These are phyloP conservation scores for Nicotiana paniculata DNA, from an alignment of 257 asterid genomes.

Conservation along the genomic window DNA sequence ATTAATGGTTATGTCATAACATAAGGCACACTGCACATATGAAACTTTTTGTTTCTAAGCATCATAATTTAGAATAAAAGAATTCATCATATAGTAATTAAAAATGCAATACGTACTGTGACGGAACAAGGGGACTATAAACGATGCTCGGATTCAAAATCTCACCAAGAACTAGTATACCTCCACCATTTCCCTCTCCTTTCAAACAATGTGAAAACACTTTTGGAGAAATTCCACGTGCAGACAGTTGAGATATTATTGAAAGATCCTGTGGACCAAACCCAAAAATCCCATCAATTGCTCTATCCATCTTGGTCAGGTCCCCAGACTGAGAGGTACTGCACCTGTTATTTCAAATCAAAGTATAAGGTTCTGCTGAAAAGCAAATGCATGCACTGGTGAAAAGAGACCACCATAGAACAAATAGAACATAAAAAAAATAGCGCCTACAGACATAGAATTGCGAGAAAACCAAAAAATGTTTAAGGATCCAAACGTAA, in stretches of 20 bases:
- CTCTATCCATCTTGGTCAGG: conserved; percentile 65
- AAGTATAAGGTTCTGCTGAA: not conserved
- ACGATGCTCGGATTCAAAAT: conserved; percentile 70
- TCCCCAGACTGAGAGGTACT: conserved; percentile 67
- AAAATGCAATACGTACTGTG: conserved; percentile 57
- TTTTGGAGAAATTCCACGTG: conserved; percentile 56
- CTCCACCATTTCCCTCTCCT: conserved; percentile 86
- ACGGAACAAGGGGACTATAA: conserved; percentile 82
- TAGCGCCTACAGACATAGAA: not conserved
- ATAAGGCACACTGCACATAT: not conserved
- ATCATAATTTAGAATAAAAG: conserved; percentile 12
- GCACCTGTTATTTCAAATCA: conserved; percentile 47
- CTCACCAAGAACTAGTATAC: conserved; percentile 80
- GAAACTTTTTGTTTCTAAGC: not conserved
- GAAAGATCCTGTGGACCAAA: conserved; percentile 65
- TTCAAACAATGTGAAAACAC: conserved; percentile 80
- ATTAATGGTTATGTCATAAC: not conserved
- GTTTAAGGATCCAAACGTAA: not conserved
- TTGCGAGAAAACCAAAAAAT: not conserved
- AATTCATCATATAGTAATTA: conserved; percentile 10
- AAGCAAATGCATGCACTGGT: not conserved
- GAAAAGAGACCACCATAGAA: not conserved
- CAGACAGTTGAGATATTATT: conserved; percentile 68
- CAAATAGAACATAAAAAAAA: not conserved
- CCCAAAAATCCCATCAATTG: conserved; percentile 84